Evolutionary conservation across 2,329 filamentous ascomycete species (phyloP).

Genomic region (Sclerotinia nivalis): DNA sequence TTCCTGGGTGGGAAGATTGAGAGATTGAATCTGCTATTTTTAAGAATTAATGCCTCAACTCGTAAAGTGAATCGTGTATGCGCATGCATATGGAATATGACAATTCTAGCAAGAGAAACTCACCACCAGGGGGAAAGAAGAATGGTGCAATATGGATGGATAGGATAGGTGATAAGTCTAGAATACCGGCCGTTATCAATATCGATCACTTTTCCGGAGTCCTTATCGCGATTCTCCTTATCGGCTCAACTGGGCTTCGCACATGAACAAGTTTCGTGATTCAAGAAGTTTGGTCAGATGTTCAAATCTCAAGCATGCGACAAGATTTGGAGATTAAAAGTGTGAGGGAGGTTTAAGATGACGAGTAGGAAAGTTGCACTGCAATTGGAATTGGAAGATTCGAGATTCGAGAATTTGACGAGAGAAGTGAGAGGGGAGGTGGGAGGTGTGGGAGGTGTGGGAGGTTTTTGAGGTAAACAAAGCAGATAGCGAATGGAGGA

Average conservation of each 20-base stretch:
- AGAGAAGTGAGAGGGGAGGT: background rate
- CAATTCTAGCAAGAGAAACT: background rate
- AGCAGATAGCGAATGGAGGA: background rate
- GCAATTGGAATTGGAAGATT: background rate
- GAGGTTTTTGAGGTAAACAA: background rate
- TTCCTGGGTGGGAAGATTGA: background rate
- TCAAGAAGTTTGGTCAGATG: slow-evolving; percentile 4
- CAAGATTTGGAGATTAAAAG: background rate
- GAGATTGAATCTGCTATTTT: slow-evolving; percentile 6
- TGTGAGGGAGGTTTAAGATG: background rate
- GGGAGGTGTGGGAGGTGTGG: too few relatives aligned
- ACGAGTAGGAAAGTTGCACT: background rate
- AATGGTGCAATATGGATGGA: background rate
- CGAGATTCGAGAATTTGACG: background rate
- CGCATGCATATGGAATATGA: background rate
- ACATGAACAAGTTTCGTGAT: slow-evolving; percentile 18
- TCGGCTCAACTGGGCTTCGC: slow-evolving; percentile 6
- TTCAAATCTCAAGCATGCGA: background rate
- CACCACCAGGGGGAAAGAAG: background rate
- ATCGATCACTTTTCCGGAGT: background rate
- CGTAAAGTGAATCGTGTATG: background rate
- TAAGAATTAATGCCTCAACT: background rate
- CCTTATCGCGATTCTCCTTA: slow-evolving; percentile 16
- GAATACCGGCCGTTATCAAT: background rate
- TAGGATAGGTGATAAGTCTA: background rate